phyloP scores from a whole-genome alignment of 495 filamentous ascomycete species.

The Chaetomium tenue region DNA sequence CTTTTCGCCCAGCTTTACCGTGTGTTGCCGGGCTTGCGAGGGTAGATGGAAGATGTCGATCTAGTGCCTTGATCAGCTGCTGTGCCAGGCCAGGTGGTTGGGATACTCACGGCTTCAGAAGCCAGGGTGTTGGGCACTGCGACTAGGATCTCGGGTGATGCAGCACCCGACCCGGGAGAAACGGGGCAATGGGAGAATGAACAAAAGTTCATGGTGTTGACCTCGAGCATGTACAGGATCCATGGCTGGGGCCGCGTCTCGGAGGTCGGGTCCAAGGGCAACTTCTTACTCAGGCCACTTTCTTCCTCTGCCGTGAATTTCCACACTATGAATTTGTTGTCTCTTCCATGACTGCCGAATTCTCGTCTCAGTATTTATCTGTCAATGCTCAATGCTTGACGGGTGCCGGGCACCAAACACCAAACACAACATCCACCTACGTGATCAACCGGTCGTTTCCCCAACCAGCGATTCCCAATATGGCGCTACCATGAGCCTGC shows the following conservation, averaged over 20 bases:
- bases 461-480: constrained; percentile 75
- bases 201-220: constrained; percentile 96
- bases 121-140: constrained; percentile 75
- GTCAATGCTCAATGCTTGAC: background rate
- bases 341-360: constrained; percentile 65
- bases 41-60: constrained; percentile 89
- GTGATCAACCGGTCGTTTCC: constrained; percentile 62
- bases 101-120: constrained; percentile 62
- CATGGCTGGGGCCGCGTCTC: constrained; percentile 64
- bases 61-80: constrained; percentile 33
- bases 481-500: constrained; percentile 76
- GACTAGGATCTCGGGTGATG: constrained; percentile 52
- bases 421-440: constrained; percentile 54
- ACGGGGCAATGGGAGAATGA: constrained; percentile 67
- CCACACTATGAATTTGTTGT: constrained; percentile 86
- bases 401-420: too few relatives aligned
- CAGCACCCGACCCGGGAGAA: constrained; percentile 15
- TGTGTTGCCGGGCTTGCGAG: constrained; percentile 62
- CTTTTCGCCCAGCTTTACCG: constrained; percentile 59
- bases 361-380: background rate
- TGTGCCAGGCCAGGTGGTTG: background rate
- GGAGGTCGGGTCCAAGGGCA: constrained; percentile 62
- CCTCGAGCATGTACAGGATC: constrained; percentile 76
- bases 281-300: constrained; percentile 57
- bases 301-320: constrained; percentile 65